A percentile compares a stretch with the other conserved stretches of the same genome.
phyloP scores from a whole-genome alignment of 1,284 basidiomycete species.

The Malassezia brasiliensis region DNA sequence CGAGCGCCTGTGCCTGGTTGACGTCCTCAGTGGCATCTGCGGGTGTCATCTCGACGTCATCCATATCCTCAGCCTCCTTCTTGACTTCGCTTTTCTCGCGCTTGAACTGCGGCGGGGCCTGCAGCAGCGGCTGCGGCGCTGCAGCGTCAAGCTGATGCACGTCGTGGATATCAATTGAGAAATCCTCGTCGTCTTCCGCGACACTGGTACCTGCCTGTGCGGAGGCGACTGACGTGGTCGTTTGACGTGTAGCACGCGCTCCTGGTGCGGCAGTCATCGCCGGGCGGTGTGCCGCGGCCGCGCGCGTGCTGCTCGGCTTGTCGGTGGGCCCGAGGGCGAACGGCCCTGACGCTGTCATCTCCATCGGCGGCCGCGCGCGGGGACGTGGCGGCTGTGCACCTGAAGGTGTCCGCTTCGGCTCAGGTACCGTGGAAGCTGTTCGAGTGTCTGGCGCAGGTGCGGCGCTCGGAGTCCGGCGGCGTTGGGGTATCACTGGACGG shows the following conservation, averaged over 20 bases:
- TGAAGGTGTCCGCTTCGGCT: not conserved
- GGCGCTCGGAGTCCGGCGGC: constrained; percentile 22
- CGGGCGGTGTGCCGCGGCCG: constrained; percentile 56
- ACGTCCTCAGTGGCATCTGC: constrained; percentile 42
- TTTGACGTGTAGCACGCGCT: no score
- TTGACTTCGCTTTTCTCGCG: constrained; percentile 37
- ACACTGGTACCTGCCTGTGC: no score
- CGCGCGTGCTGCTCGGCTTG: constrained; percentile 56
- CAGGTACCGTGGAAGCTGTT: not conserved
- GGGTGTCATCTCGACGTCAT: constrained; percentile 42
- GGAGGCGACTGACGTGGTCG: no score
- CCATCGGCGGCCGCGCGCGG: constrained; percentile 50
- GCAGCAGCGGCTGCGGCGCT: constrained; percentile 66
- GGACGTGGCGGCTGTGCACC: constrained; percentile 1
- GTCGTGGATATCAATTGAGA: constrained; percentile 65
- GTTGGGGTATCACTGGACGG: constrained; percentile 38
- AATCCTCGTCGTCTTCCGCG: constrained; percentile 22
- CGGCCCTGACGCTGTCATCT: constrained; percentile 76
- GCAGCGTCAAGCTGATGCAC: constrained; percentile 74
- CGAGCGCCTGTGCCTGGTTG: constrained; percentile 62
- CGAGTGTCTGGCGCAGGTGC: not conserved
- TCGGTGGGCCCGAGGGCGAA: constrained; percentile 66
- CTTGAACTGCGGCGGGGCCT: constrained; percentile 46
- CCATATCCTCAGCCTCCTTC: constrained; percentile 25
- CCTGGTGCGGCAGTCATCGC: no score